phyloP scores from a whole-genome alignment of 495 filamentous ascomycete species.

The Aspergillus nidulans region DNA sequence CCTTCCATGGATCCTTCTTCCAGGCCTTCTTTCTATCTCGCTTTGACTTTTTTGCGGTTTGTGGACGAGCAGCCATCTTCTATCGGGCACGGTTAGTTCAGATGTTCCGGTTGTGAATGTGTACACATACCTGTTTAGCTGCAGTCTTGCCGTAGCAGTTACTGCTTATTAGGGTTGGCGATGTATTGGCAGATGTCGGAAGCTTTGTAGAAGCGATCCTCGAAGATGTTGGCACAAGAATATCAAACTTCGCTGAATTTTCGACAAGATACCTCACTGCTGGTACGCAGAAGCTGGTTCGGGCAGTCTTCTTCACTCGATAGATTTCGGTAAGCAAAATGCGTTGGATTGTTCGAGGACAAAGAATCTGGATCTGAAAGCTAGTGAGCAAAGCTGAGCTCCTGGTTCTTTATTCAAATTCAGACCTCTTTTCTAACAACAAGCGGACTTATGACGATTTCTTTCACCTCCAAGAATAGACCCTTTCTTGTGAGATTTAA shows the following conservation, averaged over 20 bases:
- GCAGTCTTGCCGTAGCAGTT: background rate
- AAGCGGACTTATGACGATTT: background rate
- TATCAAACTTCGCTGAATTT: background rate
- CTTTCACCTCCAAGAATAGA: background rate
- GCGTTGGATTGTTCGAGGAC: background rate
- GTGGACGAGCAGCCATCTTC: background rate
- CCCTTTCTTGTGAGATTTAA: background rate
- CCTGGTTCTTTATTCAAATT: background rate
- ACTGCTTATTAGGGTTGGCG: background rate
- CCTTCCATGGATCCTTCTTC: background rate
- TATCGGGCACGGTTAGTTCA: background rate
- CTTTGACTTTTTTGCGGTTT: background rate
- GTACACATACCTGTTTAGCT: background rate
- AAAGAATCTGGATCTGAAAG: background rate
- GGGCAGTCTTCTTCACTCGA: background rate
- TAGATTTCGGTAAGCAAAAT: background rate
- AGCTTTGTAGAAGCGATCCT: background rate
- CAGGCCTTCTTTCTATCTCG: too few species aligned
- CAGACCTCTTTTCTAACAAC: background rate
- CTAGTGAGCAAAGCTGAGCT: background rate
- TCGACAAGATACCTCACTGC: background rate
- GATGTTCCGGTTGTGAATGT: background rate
- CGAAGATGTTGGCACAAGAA: background rate
- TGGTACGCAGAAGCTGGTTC: background rate
- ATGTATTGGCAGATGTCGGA: background rate